Evolutionary conservation across 495 filamentous ascomycete species (phyloP).

Genomic region (Neurospora pannonica): DNA sequence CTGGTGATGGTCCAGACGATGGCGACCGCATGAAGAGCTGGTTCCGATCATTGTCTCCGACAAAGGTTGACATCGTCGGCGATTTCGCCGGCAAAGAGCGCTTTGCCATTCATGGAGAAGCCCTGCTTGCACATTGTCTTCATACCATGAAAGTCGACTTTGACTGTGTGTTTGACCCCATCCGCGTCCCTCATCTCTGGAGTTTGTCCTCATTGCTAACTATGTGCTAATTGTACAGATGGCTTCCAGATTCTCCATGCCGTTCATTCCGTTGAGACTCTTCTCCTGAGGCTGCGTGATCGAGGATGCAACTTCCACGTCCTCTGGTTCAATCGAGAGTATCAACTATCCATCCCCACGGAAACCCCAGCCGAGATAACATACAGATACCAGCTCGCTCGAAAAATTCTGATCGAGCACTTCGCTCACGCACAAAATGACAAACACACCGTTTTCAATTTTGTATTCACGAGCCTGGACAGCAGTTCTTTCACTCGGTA

Average conservation of each 20-base stretch:
- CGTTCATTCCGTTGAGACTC: slow-evolving; percentile 54
- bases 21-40: neutral
- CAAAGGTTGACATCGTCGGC: slow-evolving; percentile 51
- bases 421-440: slow-evolving; percentile 22
- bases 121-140: slow-evolving; percentile 54
- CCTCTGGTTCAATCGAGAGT: slow-evolving; percentile 53
- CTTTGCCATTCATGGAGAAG: slow-evolving; percentile 67
- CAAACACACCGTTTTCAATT: slow-evolving; percentile 6
- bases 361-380: slow-evolving; percentile 1
- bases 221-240: slow-evolving; percentile 9
- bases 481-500: slow-evolving; percentile 43
- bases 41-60: slow-evolving; percentile 3
- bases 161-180: slow-evolving; percentile 23
- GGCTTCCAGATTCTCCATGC: slow-evolving; percentile 69
- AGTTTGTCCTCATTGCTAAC: neutral
- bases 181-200: neutral
- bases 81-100: slow-evolving; percentile 66
- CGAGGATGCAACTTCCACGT: slow-evolving; percentile 61
- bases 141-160: slow-evolving; percentile 53
- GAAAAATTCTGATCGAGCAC: slow-evolving; percentile 55
- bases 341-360: slow-evolving; percentile 36
- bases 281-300: slow-evolving; percentile 47
- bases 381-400: slow-evolving; percentile 50
- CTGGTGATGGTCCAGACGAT: neutral
- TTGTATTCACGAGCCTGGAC: slow-evolving; percentile 19